phyloP scores from a whole-genome alignment of 2,329 filamentous ascomycete genomes.

The Pseudocercospora cruenta region DNA sequence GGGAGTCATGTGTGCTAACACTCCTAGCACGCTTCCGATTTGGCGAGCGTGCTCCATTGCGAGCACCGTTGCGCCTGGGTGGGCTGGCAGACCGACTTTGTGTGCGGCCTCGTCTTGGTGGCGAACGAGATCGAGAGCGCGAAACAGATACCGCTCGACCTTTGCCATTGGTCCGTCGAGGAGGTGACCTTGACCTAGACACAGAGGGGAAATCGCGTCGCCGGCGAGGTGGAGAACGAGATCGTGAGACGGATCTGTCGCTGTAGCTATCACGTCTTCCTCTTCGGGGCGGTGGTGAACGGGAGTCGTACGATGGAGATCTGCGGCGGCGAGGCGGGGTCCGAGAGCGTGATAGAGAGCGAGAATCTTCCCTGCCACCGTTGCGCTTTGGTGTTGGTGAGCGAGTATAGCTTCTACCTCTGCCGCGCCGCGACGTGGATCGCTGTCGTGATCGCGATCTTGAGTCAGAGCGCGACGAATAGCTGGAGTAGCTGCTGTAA shows the following conservation, averaged over 20 bases:
- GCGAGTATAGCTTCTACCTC: slow-evolving; percentile 17
- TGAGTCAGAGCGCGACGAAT: slow-evolving; percentile 46
- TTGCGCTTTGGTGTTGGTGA: slow-evolving; percentile 25
- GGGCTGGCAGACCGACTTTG: slow-evolving; percentile 30
- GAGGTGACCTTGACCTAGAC: slow-evolving; percentile 37
- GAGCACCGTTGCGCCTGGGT: slow-evolving; percentile 21
- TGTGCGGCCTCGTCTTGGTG: slow-evolving; percentile 29
- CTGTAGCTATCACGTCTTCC: slow-evolving; percentile 16
- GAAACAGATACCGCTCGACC: slow-evolving; percentile 31
- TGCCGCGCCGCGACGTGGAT: slow-evolving; percentile 29
- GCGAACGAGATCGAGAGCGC: slow-evolving; percentile 36
- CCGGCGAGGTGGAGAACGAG: slow-evolving; percentile 23
- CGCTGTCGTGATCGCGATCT: slow-evolving; percentile 34
- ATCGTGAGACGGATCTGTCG: slow-evolving; percentile 18
- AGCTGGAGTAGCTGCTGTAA: slow-evolving; percentile 81
- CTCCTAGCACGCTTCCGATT: slow-evolving; percentile 28
- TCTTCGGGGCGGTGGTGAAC: slow-evolving; percentile 30
- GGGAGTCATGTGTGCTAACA: slow-evolving; percentile 31
- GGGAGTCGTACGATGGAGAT: slow-evolving; percentile 31
- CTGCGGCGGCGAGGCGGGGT: slow-evolving; percentile 25
- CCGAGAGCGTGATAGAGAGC: slow-evolving; percentile 24
- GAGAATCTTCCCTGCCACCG: slow-evolving; percentile 12
- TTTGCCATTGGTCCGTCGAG: slow-evolving; percentile 29
- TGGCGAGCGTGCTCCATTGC: slow-evolving; percentile 26
- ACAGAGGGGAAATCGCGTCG: slow-evolving; percentile 14